phyloP scores from a whole-genome alignment of 2,329 filamentous ascomycete genomes.

The Raffaelea albimanens region DNA sequence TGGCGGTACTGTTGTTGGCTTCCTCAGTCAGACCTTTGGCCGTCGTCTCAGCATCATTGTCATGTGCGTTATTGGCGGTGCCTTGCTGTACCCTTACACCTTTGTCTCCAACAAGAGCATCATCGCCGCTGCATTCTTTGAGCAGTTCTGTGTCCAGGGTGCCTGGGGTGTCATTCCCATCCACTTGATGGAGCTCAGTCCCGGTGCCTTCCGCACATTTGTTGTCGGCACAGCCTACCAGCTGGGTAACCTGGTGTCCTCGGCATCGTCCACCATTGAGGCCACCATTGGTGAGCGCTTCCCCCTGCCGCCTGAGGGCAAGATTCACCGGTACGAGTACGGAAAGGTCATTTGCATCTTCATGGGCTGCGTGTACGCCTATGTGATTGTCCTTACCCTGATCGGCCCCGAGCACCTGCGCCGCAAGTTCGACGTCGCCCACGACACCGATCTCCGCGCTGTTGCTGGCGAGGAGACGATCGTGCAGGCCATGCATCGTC shows the following conservation, averaged over 20 bases:
- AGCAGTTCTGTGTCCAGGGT: slow-evolving; percentile 67
- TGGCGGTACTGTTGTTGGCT: slow-evolving; percentile 64
- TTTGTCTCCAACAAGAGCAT: slow-evolving; percentile 48
- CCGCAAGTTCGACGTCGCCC: slow-evolving; percentile 39
- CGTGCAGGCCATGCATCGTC: slow-evolving; percentile 12
- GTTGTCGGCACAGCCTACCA: slow-evolving; percentile 68
- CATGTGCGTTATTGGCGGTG: slow-evolving; percentile 48
- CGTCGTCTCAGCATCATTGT: slow-evolving; percentile 59
- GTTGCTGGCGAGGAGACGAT: slow-evolving; percentile 31
- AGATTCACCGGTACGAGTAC: slow-evolving; percentile 54
- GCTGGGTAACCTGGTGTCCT: slow-evolving; percentile 65
- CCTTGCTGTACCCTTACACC: slow-evolving; percentile 62
- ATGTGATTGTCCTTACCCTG: slow-evolving; percentile 51
- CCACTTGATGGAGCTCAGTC: slow-evolving; percentile 68
- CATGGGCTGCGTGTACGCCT: slow-evolving; percentile 71
- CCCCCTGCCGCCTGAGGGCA: slow-evolving; percentile 49
- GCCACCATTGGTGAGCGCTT: slow-evolving; percentile 65
- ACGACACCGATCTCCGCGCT: slow-evolving; percentile 38
- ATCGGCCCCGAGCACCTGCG: slow-evolving; percentile 49
- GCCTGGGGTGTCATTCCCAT: slow-evolving; percentile 72
- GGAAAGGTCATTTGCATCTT: slow-evolving; percentile 85
- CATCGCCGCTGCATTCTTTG: slow-evolving; percentile 57
- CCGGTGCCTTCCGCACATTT: slow-evolving; percentile 63
- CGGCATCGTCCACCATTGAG: slow-evolving; percentile 66
- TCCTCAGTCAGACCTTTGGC: slow-evolving; percentile 65